Base-by-base conservation (phyloP, 306 rosid species). In the Benincasa hispida region DNA sequence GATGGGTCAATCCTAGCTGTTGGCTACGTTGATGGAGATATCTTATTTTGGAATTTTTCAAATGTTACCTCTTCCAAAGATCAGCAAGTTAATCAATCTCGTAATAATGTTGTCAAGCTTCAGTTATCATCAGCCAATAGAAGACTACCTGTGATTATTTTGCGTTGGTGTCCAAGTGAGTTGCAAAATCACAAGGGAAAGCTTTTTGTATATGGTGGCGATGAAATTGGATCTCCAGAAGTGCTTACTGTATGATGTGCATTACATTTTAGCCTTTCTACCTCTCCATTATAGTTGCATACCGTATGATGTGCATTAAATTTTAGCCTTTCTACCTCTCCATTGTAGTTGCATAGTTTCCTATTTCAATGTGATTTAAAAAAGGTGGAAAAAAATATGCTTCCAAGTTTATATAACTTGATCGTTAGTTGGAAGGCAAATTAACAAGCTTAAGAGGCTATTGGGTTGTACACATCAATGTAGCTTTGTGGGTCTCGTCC, bases 11-110 rank as follows among this genome's bases (percentile, higher is more conserved):
- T 88, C 76, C 82, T 89, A 72, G 93, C 87, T 21, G 93, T 89
- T 80, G 97, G 98, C 80, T 93, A 93, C 39, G 83, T 91, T 74
- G 96, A 93, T 81, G 98, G 97, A 82, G 98, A 91, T 86, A 89
- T 93, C 84, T 81, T 91, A 83, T 87, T 93, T 81, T 93, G 96
- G 98, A 88, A 91, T 77, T 76, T 91, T 58, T 85, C 92, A 80
- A 81, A 81, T 82, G 83, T 82, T 48, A 77, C 79, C 85, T 55
- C 87, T 76, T 62, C 78, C 77, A 60, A 35, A 17, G 86, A 80
- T 70, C 84, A 81, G 78, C 82, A 81, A 60, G 83, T 80, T 63
- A 79, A 73, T 79, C 85, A 80, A 32, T 41, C 80, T 79, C 76
- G 82, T 13, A 82, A 74, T 79, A 83, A 83, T 79, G 96, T 84